Conservation (phyloP, 1,284 basidiomycete genomes). For the Xerocomus minutiporus region DNA sequence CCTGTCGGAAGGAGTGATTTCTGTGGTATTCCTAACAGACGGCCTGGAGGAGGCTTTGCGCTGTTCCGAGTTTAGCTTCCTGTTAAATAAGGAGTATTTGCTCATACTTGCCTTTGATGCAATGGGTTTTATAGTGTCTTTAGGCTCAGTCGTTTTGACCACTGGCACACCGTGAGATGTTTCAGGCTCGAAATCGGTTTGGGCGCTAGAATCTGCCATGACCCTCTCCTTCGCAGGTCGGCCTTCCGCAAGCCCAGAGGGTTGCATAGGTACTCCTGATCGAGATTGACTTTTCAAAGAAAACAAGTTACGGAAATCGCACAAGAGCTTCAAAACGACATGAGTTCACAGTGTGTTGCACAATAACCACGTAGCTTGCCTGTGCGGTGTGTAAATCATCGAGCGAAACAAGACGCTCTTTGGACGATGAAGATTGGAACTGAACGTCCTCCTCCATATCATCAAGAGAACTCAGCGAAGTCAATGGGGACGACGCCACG, state of each 20-base stretch:
- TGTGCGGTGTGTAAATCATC: slow-evolving; percentile 42
- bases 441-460: slow-evolving; percentile 45
- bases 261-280: not conserved
- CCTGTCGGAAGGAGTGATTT: slow-evolving; percentile 12
- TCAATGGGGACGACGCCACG: slow-evolving; percentile 64
- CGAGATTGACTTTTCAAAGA: slow-evolving; percentile 7
- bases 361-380: slow-evolving; percentile 20
- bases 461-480: slow-evolving; percentile 69
- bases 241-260: not conserved
- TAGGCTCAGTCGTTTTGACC: slow-evolving; percentile 14
- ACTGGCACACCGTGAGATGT: slow-evolving; percentile 1
- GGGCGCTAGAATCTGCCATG: slow-evolving; percentile 22
- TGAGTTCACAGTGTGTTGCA: slow-evolving; percentile 13
- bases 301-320: slow-evolving; percentile 25
- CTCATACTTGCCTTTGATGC: slow-evolving; percentile 17
- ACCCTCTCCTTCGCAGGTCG: slow-evolving; percentile 8
- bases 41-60: slow-evolving; percentile 27
- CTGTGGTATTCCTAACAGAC: slow-evolving; percentile 17
- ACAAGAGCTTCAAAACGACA: slow-evolving; percentile 22
- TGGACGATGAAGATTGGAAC: slow-evolving; percentile 14
- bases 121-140: slow-evolving; percentile 16
- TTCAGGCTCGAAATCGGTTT: slow-evolving; percentile 25
- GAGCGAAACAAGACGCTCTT: slow-evolving; percentile 27
- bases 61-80: slow-evolving; percentile 16
- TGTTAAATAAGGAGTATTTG: not conserved